A percentile compares a stretch with the other conserved stretches of the same genome.
These are phyloP conservation scores for Pholiota conissans DNA, from an alignment of 768 basidiomycete genomes.

Conservation along the genomic window DNA sequence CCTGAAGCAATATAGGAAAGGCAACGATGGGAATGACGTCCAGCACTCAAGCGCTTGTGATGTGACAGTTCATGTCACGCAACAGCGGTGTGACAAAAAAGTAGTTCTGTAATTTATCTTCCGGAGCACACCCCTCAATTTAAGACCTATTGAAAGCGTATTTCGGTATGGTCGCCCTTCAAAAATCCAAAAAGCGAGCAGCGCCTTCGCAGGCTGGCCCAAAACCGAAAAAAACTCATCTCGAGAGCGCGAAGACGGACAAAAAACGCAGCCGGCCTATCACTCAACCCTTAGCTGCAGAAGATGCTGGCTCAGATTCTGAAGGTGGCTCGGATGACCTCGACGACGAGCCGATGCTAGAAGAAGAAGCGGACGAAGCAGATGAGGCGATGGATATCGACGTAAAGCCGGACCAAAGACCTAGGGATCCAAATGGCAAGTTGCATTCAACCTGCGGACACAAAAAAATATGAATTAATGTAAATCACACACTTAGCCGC, in stretches of 20 bases:
- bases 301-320: conserved; percentile 39
- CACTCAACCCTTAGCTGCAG: conserved; percentile 33
- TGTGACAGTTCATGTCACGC: background rate
- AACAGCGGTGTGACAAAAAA: conserved; percentile 6
- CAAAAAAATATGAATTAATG: background rate
- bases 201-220: conserved; percentile 47
- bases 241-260: conserved; percentile 36
- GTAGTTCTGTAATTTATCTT: background rate
- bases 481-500: conserved; percentile 39
- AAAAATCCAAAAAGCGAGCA: conserved; percentile 53
- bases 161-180: conserved; percentile 35
- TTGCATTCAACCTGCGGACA: background rate
- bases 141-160: background rate
- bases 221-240: conserved; percentile 52
- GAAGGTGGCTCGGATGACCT: conserved; percentile 36
- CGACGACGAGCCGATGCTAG: conserved; percentile 33
- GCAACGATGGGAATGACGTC: too few relatives aligned
- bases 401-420: conserved; percentile 28
- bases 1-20: too few relatives aligned
- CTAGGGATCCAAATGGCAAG: conserved; percentile 65
- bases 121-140: background rate
- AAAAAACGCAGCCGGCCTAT: conserved; percentile 66
- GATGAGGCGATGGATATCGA: conserved; percentile 33
- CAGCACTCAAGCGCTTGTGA: too few relatives aligned
- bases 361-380: conserved; percentile 34